Evolutionary conservation across 1,139 yeast species (phyloP), one percentile per base, ranked within the genome.

Genomic region (Pichia sp.): DNA sequence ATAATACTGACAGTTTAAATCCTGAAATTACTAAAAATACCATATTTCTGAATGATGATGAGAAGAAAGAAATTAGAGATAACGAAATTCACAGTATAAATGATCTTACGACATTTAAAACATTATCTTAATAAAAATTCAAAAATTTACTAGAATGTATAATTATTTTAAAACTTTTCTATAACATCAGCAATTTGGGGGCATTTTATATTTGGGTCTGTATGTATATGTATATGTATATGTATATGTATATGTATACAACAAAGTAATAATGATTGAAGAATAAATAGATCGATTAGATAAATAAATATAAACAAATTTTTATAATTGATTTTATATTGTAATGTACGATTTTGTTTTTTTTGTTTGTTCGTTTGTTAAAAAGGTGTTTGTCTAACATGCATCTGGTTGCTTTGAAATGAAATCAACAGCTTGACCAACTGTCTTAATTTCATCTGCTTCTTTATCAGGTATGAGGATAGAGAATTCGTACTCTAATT

Each of bases 371-470:
- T 27, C n/a, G 29, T 32, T 6, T 39, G 29, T 10, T 42, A 25
- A 37, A 44, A 29, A 37, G 31, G 36, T 33, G 18, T 29, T 7
- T 11, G 8, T 34, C 38, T 70, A 81, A 59, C 78, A 75, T 45
- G 86, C 85, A 65, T 85, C 89, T 39, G 83, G 81, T 66, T 86
- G 94, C 42, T 79, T 67, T 56, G 82, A 69, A 57, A 88, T 81
- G 69, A 81, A 83, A 58, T 85, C 87, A 56, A 86, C 75, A 42
- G 95, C 87, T 66, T 87, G 90, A 46, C 86, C 83, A 55, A 88
- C 87, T 32, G 94, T 84, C 71, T 82, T 85, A 66, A 88, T 79
- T 56, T 78, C 76, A 64, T 87, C 95, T 41, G 95, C 92, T 66
- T 86, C 90, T 58, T 81, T 79, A 67, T 88, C 96, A 43, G 95